These are phyloP conservation scores for Fusarium sp. DNA, from an alignment of 2,329 filamentous ascomycete genomes.

Conservation along the genomic window DNA sequence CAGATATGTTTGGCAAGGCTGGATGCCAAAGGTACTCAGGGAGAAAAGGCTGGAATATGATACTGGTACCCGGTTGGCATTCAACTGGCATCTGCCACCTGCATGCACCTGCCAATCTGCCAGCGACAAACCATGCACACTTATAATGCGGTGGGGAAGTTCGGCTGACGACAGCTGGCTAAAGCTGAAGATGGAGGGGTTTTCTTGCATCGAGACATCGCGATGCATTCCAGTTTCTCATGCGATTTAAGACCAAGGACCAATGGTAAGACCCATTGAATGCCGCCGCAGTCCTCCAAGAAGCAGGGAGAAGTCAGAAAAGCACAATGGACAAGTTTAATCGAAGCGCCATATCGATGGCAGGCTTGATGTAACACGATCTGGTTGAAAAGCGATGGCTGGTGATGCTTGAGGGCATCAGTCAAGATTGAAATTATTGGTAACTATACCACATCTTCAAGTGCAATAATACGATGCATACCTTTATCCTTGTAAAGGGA, in stretches of 20 bases:
- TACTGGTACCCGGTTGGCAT: conserved; percentile 40
- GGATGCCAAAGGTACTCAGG: conserved; percentile 34
- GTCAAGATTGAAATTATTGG: conserved; percentile 6
- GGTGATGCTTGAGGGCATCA: not conserved
- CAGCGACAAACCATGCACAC: conserved; percentile 17
- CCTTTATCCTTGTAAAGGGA: not conserved
- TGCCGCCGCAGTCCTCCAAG: conserved; percentile 12
- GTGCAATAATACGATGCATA: not conserved
- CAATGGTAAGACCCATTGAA: conserved; percentile 24
- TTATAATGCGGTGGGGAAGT: conserved; percentile 38
- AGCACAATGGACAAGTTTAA: conserved; percentile 4
- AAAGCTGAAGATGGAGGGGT: conserved; percentile 28
- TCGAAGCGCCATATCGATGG: conserved; percentile 3
- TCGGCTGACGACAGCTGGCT: conserved; percentile 29
- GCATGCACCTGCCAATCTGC: conserved; percentile 38
- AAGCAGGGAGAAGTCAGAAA: conserved; percentile 32
- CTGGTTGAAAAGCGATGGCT: not conserved
- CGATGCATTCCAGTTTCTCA: conserved; percentile 50
- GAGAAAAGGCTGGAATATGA: conserved; percentile 41
- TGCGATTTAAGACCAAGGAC: conserved; percentile 14
- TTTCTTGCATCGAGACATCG: conserved; percentile 35
- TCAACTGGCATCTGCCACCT: conserved; percentile 45
- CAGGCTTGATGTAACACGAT: not conserved
- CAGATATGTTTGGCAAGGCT: conserved; percentile 47
- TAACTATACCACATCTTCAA: conserved; percentile 19